Percentiles rank a stretch among this genome's conserved stretches.
phyloP scores from a whole-genome alignment of 2,329 filamentous ascomycete genomes.

The Fusarium staphyleae region DNA sequence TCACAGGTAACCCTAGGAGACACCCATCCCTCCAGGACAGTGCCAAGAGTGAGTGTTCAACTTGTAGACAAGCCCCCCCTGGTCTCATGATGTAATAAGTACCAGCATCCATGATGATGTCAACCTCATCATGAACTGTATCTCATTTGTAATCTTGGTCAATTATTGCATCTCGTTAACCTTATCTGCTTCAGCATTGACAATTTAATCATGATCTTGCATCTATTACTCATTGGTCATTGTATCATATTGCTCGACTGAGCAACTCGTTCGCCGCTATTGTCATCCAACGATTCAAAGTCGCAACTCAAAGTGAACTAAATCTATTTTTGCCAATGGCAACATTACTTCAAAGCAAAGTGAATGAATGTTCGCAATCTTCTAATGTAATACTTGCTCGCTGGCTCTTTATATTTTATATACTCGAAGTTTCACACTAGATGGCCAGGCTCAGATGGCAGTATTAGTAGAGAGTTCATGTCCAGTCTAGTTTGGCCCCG shows the following conservation, averaged over 20 bases:
- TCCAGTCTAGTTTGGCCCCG: no score
- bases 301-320: no score
- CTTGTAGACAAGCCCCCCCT: not conserved
- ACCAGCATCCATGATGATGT: constrained; percentile 24
- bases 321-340: no score
- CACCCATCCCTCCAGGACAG: not conserved
- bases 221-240: not conserved
- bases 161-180: not conserved
- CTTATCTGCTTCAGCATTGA: not conserved
- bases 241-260: not conserved
- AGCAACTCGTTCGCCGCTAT: not conserved
- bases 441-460: no score
- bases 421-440: not conserved
- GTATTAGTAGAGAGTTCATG: no score
- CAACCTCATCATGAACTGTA: constrained; percentile 19
- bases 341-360: not conserved
- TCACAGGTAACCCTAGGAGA: constrained; percentile 14
- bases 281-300: no score
- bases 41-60: not conserved
- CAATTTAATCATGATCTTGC: not conserved
- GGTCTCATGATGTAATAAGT: constrained; percentile 32
- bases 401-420: not conserved
- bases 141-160: not conserved
- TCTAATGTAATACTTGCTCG: not conserved
- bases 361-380: not conserved